Percentiles rank a stretch among this genome's conserved stretches.
Evolutionary conservation across 164 flowering plant species (phyloP).

Genomic region (Pachysandra terminalis): DNA sequence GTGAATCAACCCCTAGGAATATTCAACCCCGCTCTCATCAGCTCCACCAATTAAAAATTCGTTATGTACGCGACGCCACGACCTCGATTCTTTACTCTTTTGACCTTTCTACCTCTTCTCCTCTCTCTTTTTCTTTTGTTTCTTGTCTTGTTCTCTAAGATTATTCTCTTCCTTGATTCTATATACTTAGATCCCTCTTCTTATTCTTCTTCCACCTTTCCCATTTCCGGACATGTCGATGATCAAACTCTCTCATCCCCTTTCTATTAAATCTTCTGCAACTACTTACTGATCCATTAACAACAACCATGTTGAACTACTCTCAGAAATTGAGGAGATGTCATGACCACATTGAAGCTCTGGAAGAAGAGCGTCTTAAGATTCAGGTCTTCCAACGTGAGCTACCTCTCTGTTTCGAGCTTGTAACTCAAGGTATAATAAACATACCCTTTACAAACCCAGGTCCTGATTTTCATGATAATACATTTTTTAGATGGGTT

Average conservation of each 20-base stretch:
- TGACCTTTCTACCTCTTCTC: conserved; percentile 6
- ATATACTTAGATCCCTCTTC: conserved; percentile 29
- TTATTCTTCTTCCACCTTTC: neutral
- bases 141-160: conserved; percentile 13
- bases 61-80: conserved; percentile 85
- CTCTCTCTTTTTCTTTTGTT: neutral
- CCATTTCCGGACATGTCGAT: conserved; percentile 33
- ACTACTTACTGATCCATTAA: neutral
- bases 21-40: neutral
- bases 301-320: conserved; percentile 21
- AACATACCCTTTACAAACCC: neutral
- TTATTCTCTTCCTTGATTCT: conserved; percentile 27
- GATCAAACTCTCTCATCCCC: conserved; percentile 7
- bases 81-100: conserved; percentile 35
- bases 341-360: conserved; percentile 49
- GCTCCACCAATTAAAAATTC: conserved; percentile 39
- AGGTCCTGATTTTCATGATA: neutral
- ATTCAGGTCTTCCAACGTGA: conserved; percentile 82
- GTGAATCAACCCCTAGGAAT: neutral
- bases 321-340: conserved; percentile 35
- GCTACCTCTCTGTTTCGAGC: conserved; percentile 82
- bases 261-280: neutral
- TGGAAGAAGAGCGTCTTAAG: conserved; percentile 70
- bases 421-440: conserved; percentile 70
- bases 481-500: neutral